Evolutionary conservation across 1,284 basidiomycete species (phyloP), one percentile per base, ranked within the genome.

Genomic region (Inonotus obliquus): DNA sequence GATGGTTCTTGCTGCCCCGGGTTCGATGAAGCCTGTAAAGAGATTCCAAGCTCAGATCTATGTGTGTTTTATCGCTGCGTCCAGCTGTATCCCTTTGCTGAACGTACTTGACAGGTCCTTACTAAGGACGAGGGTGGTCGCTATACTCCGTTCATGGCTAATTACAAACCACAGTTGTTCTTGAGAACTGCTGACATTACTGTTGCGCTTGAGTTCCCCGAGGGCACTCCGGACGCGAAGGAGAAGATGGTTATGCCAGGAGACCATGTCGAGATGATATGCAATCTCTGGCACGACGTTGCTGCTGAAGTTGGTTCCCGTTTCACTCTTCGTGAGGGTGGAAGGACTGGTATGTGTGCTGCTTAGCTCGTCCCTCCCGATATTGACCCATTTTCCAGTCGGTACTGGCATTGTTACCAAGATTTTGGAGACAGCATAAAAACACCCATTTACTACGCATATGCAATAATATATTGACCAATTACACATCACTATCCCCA

Each of bases 241-340:
- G 90, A 94, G 70, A 94, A 92, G 77, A 93, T 93, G 90, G 91
- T 98, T 70, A 97, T 98, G 94, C 96, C 96, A 58, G 96, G 97
- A 70, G 97, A 99, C 80, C 97, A 97, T 71, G 89, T 99, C 63
- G 95, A 98, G 77, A 89, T 99, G 80, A 80, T 92, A 62, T 94
- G 92, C 70, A 82, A 87, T 53, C 84, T 99, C 48, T 82, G 90
- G 35, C 87, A 91, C 73, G 94, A 98, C 74, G 87, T 98, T 66
- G 95, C 95, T 47, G 85, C 94, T 61, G 96, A 99, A 77, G 81
- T 87, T 67, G 96, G 96, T 64, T 91, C 91, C 68, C 88, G 87
- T 61, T 99, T 99, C 81, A 99, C 97, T 25, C 87, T 99, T 63
- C 91, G 97, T 71, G 97, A 99, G 77, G 96, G 95, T 70, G 94